These are phyloP conservation scores for Fagopyrum tataricum DNA, from an alignment of 148 eudicot genomes.

Conservation along the genomic window DNA sequence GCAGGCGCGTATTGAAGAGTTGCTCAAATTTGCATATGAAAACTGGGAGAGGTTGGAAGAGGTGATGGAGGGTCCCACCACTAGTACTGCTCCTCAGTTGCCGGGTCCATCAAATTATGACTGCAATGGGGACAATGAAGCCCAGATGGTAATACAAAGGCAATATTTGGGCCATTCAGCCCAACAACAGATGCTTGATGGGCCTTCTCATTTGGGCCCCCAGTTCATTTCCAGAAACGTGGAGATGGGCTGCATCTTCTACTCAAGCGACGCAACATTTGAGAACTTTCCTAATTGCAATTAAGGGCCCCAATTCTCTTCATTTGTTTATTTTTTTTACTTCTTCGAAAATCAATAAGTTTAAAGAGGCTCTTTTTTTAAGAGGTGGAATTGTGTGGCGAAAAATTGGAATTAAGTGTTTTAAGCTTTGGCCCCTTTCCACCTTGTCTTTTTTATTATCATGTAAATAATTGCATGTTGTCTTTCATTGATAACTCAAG, in stretches of 20 bases:
- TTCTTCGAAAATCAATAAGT: neutral
- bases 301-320: neutral
- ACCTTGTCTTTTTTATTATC: neutral
- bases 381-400: neutral
- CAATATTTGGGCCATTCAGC: neutral
- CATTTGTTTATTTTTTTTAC: neutral
- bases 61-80: neutral
- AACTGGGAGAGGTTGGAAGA: neutral
- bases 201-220: neutral
- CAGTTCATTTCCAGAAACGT: conserved; percentile 1
- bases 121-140: neutral
- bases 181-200: neutral
- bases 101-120: neutral
- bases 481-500: neutral
- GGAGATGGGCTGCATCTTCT: conserved; percentile 4
- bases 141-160: neutral
- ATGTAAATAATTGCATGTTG: neutral
- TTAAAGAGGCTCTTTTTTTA: neutral
- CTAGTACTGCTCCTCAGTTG: neutral
- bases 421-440: conserved; percentile 1
- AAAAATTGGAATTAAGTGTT: neutral
- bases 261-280: neutral
- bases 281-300: neutral
- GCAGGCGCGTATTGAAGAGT: conserved; percentile 3
- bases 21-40: neutral